Evolutionary conservation across 2,329 filamentous ascomycete species (phyloP), one percentile per base, ranked within the genome.

Genomic region (Trichothecium roseum): DNA sequence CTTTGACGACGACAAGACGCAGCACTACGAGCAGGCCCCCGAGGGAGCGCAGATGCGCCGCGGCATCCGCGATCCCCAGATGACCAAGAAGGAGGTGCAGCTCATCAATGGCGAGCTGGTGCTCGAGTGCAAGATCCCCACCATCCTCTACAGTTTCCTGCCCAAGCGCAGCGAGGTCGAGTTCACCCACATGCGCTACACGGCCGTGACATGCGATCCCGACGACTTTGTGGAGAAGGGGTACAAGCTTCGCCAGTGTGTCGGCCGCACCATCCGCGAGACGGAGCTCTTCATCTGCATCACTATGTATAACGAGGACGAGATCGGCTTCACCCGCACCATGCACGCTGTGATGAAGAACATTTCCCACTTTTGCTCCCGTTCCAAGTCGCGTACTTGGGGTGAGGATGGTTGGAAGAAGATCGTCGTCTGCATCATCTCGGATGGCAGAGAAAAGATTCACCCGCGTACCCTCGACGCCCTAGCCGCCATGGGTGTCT

Each of bases 301-400:
- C 42, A 98, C 91, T 48, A 96, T 96, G 91, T 96, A 95, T 66
- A 98, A 98, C 59, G 91, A 98, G 61, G 84, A 95, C 59, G 91
- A 96, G 54, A 85, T 94, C 49, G 78, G 87, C 53, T 98, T 98
- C 50, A 95, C 91, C 6, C 78, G 91, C 32, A 98, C 91, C 1
- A 96, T 98, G 89, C 86, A 96, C 56, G 91, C 89, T 37, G 85
- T 98, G 38, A 94, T 98, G 84, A 87, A 93, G 57, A 98, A 98
- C 56, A 89, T 98, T 49, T 79, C 84, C 12, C 91, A 96, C 56
- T 95, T 98, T 60, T 98, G 91, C 66, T 86, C 81, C 15, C 80
- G 91, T 36, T 83, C 81, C 37, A 89, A 91, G 56, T 94, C 87
- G 5, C 77, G 91, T 40, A 96, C 88, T 0, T 98, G 91, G 91